phyloP scores from a whole-genome alignment of 2,329 filamentous ascomycete genomes.

The Drechmeria coniospora region DNA sequence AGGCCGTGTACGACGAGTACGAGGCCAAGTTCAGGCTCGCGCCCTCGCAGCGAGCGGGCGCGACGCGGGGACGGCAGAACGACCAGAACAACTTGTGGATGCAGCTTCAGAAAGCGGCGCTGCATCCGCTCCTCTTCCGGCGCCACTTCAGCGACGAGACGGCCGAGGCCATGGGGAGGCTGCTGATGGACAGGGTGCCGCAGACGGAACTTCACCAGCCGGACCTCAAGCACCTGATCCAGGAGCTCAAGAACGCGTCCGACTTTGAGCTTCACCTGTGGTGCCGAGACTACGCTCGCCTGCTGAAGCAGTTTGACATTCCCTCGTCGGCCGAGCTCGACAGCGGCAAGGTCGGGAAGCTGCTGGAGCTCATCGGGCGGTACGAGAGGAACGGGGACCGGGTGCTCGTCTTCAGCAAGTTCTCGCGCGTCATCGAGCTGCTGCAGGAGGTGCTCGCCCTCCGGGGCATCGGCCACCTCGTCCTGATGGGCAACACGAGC shows the following conservation, averaged over 20 bases:
- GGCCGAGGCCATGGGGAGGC: constrained; percentile 62
- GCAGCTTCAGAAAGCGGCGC: constrained; percentile 80
- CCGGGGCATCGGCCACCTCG: constrained; percentile 58
- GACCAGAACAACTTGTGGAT: constrained; percentile 64
- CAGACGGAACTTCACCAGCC: constrained; percentile 37
- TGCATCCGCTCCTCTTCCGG: constrained; percentile 80
- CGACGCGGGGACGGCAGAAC: constrained; percentile 30
- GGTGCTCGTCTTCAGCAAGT: constrained; percentile 83
- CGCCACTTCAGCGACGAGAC: constrained; percentile 62
- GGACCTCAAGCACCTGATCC: constrained; percentile 34
- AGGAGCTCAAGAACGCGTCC: constrained; percentile 41
- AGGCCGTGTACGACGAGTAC: constrained; percentile 53
- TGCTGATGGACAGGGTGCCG: constrained; percentile 55
- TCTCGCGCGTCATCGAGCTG: constrained; percentile 82
- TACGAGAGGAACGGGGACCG: constrained; percentile 75
- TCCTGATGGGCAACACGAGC: constrained; percentile 73
- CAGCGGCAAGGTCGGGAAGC: constrained; percentile 71
- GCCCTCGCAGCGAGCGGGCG: constrained; percentile 35
- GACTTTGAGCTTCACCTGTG: constrained; percentile 52
- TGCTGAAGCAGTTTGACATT: constrained; percentile 38
- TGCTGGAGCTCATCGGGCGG: constrained; percentile 55
- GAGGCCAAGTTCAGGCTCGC: constrained; percentile 49
- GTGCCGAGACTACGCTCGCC: constrained; percentile 41
- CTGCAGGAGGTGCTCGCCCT: constrained; percentile 67
- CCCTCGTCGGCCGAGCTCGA: constrained; percentile 38